Evolutionary conservation across 108 stramenopile genomes (phyloP), one percentile per base, ranked within the genome.

Genomic region (Parietichytrium sp.): DNA sequence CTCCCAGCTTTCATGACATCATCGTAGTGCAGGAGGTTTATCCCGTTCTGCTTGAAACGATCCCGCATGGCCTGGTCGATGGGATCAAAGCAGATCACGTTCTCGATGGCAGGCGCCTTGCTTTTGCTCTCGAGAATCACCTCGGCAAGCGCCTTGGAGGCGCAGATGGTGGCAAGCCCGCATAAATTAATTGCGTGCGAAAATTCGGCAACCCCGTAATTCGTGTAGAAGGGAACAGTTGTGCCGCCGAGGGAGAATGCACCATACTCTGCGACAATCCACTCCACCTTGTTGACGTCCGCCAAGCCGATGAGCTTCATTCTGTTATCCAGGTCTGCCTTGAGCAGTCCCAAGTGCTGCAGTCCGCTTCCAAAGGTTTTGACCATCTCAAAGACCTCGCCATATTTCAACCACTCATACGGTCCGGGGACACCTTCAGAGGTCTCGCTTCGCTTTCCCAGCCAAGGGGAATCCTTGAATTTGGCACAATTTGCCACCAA

Each of bases 141-240:
- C 3, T 81, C 54, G 29, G 33, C 80, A 26, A 25, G 31, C 49
- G 45, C 78, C 25, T 20, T 12, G 78, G 12, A 8, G 13, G 31
- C 18, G 23, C 47, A 45, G 29, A 61, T 45, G 13, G 77, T 48
- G 47, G 25, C 38, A 42, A 80, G 42, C 72, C 38, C 82, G 4
- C 84, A 84, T 84, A 85, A 84, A 18, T 49, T 38, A 8, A 87
- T n/a, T 48, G 86, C 82, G 85, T 83, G 83, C 38, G 31, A 47
- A 15, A 84, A 51, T 10, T 84, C 83, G 26, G 86, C 87, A 29
- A 77, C 77, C 29, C 87, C 87, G 30, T 86, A 84, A 25, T 85
- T 87, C 50, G 86, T 86, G 47, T 87, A 87, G 33, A 86, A 51
- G 23, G 85, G 84, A 25, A 86, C 85, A 6, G 84, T 83, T 29